Conservation (phyloP, 345 rosid genomes). For the Populus tremula region DNA sequence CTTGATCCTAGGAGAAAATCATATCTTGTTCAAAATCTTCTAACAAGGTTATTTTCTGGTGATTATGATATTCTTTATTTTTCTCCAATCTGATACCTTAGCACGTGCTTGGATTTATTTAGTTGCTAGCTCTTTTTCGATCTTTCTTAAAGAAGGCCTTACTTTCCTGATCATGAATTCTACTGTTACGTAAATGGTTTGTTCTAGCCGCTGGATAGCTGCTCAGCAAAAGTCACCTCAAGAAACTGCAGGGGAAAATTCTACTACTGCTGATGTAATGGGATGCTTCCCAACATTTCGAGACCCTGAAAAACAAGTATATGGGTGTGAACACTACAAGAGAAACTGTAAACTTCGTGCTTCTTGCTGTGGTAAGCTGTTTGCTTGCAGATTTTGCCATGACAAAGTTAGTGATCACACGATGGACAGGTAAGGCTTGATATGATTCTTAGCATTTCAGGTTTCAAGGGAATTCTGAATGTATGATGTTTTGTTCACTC, state of each 20-base stretch:
- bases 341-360: constrained; percentile 68
- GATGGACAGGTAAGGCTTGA: constrained; percentile 51
- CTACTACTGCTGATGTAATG: constrained; percentile 33
- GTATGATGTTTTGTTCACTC: constrained; percentile 16
- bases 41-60: constrained; percentile 50
- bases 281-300: constrained; percentile 48
- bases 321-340: constrained; percentile 69
- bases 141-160: background rate
- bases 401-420: constrained; percentile 69
- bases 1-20: constrained; percentile 73
- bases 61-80: constrained; percentile 1
- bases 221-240: constrained; percentile 59
- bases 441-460: background rate
- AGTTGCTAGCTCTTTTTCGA: background rate
- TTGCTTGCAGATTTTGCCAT: constrained; percentile 67
- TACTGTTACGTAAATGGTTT: constrained; percentile 11
- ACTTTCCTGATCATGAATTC: background rate
- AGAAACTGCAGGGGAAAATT: constrained; percentile 34
- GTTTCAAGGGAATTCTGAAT: constrained; percentile 12
- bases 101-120: background rate
- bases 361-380: constrained; percentile 68
- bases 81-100: background rate
- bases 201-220: constrained; percentile 66
- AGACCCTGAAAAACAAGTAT: constrained; percentile 46
- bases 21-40: constrained; percentile 61